Evolutionary conservation across 106 monocot genomes (phyloP).

Genomic region (Posidonia australis): DNA sequence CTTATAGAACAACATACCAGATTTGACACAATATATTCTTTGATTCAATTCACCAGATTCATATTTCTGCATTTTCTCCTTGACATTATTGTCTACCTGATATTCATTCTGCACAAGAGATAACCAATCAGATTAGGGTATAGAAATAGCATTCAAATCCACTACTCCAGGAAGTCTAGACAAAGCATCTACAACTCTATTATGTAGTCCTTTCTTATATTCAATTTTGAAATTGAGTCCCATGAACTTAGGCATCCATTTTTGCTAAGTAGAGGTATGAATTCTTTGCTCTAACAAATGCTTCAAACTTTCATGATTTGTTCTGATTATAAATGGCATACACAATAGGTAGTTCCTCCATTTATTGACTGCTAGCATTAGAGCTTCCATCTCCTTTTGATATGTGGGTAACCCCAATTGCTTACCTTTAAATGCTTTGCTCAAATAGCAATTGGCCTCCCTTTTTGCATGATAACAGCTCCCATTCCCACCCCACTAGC

Average conservation of each 20-base stretch:
- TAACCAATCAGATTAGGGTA: not conserved
- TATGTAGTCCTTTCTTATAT: not conserved
- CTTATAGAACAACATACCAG: not conserved
- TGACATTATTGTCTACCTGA: not conserved
- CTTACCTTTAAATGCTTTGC: not conserved
- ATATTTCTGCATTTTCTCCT: not conserved
- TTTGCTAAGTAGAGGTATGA: slow-evolving; percentile 1
- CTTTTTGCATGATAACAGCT: not conserved
- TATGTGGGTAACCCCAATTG: not conserved
- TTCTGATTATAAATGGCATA: not conserved
- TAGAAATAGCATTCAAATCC: not conserved
- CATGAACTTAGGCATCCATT: slow-evolving; percentile 1
- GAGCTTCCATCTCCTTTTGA: slow-evolving; percentile 10
- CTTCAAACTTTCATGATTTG: not conserved
- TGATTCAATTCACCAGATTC: not conserved
- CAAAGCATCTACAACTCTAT: not conserved
- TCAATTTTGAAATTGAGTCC: not conserved
- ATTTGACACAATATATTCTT: not conserved
- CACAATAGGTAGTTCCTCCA: slow-evolving; percentile 6
- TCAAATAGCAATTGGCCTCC: not conserved
- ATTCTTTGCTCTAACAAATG: slow-evolving; percentile 2
- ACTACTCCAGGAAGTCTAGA: not conserved
- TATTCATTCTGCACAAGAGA: not conserved
- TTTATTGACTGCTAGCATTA: not conserved
- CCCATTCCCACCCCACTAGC: not conserved